These are phyloP conservation scores for Gnomoniopsis smithogilvyi DNA, from an alignment of 2,329 filamentous ascomycete species.

Conservation along the genomic window DNA sequence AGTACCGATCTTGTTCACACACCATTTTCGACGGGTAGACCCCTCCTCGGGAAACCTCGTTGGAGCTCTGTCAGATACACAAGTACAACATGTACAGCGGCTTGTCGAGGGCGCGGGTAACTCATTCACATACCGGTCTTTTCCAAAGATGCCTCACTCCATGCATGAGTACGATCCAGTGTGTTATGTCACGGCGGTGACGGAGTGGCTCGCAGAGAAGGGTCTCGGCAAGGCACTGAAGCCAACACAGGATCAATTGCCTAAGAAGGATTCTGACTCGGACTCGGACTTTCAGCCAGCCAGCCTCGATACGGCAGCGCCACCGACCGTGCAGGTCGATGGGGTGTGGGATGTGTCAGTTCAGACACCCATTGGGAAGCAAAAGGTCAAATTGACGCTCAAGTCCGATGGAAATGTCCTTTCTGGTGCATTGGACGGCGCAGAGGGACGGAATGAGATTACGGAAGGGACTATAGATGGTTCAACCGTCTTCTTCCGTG, in stretches of 20 bases:
- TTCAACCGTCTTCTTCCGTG: constrained; percentile 8
- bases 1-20: constrained; percentile 18
- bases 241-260: neutral
- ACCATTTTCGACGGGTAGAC: constrained; percentile 18
- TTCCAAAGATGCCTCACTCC: constrained; percentile 17
- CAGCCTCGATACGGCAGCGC: neutral
- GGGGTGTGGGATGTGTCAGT: constrained; percentile 6
- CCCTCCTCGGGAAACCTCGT: constrained; percentile 8
- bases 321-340: constrained; percentile 1
- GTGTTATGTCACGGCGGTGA: constrained; percentile 16
- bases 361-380: constrained; percentile 5
- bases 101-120: constrained; percentile 16
- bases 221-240: constrained; percentile 12
- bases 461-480: constrained; percentile 8
- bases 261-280: neutral
- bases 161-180: constrained; percentile 18
- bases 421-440: constrained; percentile 6
- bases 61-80: constrained; percentile 11
- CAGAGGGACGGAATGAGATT: constrained; percentile 9
- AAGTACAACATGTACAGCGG: constrained; percentile 12
- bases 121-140: constrained; percentile 14
- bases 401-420: constrained; percentile 6
- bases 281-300: neutral
- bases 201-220: constrained; percentile 12
- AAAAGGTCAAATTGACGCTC: constrained; percentile 2